These are phyloP conservation scores for Alternaria sp. DNA, from an alignment of 2,329 filamentous ascomycete genomes.

Conservation along the genomic window DNA sequence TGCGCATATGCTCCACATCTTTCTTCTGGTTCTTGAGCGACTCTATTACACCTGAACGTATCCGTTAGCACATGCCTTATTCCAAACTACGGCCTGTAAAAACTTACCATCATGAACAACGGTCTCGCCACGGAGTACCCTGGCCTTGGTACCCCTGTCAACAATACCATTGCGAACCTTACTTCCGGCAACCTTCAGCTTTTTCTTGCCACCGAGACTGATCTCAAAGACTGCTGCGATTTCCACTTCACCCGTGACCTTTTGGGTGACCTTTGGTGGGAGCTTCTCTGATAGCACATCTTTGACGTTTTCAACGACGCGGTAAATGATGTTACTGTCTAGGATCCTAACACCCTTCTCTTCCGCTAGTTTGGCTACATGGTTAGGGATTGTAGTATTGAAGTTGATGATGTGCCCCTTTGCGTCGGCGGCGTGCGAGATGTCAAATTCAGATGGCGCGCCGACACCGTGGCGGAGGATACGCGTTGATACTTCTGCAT, in stretches of 20 bases:
- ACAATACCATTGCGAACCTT: slow-evolving; percentile 84
- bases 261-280: slow-evolving; percentile 69
- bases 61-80: slow-evolving; percentile 8
- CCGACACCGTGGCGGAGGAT: slow-evolving; percentile 83
- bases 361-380: slow-evolving; percentile 75
- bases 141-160: slow-evolving; percentile 68
- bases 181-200: slow-evolving; percentile 83
- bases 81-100: not conserved
- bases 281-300: slow-evolving; percentile 74
- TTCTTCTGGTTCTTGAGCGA: slow-evolving; percentile 94
- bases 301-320: slow-evolving; percentile 76
- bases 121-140: slow-evolving; percentile 74
- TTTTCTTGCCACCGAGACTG: slow-evolving; percentile 74
- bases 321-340: slow-evolving; percentile 87
- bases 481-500: slow-evolving; percentile 79
- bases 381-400: slow-evolving; percentile 74
- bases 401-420: slow-evolving; percentile 84
- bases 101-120: slow-evolving; percentile 82
- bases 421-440: slow-evolving; percentile 84
- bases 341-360: slow-evolving; percentile 77
- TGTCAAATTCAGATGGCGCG: slow-evolving; percentile 81
- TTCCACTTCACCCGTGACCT: slow-evolving; percentile 87
- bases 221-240: slow-evolving; percentile 85
- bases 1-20: slow-evolving; percentile 86
- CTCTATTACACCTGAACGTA: slow-evolving; percentile 71